These are phyloP conservation scores for Astrothelium subdiscretum DNA, from an alignment of 495 filamentous ascomycete genomes.

Conservation along the genomic window DNA sequence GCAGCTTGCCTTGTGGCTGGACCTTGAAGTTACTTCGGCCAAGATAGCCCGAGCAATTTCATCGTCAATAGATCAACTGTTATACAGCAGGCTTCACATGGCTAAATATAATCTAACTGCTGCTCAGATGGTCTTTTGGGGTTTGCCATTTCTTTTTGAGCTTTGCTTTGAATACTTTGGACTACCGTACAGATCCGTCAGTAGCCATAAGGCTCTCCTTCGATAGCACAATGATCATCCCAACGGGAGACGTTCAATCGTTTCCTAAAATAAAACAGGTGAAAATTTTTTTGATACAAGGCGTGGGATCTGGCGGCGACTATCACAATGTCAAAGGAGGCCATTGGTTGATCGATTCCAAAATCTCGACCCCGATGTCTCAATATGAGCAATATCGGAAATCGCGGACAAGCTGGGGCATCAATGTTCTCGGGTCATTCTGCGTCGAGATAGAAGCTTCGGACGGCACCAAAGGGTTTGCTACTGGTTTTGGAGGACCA, in stretches of 20 bases:
- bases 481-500: slow-evolving; percentile 86
- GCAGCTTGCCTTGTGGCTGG: background rate
- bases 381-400: slow-evolving; percentile 75
- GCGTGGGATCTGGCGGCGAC: slow-evolving; percentile 80
- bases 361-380: slow-evolving; percentile 86
- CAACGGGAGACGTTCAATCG: slow-evolving; percentile 4
- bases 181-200: background rate
- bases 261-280: slow-evolving; percentile 72
- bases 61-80: background rate
- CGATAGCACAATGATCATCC: background rate
- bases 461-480: slow-evolving; percentile 83
- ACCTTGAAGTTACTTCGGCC: background rate
- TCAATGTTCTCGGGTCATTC: slow-evolving; percentile 89
- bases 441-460: slow-evolving; percentile 82
- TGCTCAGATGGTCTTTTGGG: background rate
- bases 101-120: background rate
- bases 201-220: slow-evolving; percentile 18
- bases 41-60: background rate
- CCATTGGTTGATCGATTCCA: slow-evolving; percentile 84
- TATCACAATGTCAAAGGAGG: slow-evolving; percentile 93
- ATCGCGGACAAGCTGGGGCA: slow-evolving; percentile 85
- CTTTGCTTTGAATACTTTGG: background rate
- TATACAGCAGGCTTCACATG: background rate
- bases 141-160: background rate
- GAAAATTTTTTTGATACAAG: slow-evolving; percentile 69